phyloP scores from a whole-genome alignment of 345 rosid species.

The Hevea brasiliensis region DNA sequence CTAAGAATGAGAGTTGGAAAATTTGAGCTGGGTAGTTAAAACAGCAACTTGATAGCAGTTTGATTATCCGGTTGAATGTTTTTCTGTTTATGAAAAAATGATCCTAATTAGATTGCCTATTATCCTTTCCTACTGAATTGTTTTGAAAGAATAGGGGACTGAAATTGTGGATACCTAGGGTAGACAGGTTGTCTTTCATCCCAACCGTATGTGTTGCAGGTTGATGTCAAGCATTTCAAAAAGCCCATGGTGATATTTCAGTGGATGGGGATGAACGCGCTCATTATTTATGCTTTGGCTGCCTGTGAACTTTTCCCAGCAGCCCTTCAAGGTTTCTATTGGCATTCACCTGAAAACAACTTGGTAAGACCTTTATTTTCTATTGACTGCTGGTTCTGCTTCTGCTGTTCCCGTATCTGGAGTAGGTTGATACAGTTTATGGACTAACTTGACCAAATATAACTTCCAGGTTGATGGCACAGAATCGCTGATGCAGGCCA shows the following conservation, averaged over 20 bases:
- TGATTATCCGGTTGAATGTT: too few relatives aligned
- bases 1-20: too few relatives aligned
- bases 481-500: constrained; percentile 34
- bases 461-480: constrained; percentile 43
- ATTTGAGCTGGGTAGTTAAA: too few relatives aligned
- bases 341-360: constrained; percentile 56
- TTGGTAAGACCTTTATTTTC: constrained; percentile 32
- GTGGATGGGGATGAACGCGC: constrained; percentile 70
- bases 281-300: constrained; percentile 50
- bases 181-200: not conserved
- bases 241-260: constrained; percentile 40
- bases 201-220: constrained; percentile 40
- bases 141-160: not conserved
- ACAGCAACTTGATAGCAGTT: not conserved
- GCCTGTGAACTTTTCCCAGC: constrained; percentile 54
- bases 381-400: not conserved
- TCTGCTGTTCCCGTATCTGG: too few relatives aligned
- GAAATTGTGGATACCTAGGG: not conserved
- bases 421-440: not conserved
- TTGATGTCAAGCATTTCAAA: constrained; percentile 43
- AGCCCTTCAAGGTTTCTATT: constrained; percentile 55
- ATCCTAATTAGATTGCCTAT: not conserved
- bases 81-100: too few relatives aligned
- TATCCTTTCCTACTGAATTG: too few relatives aligned
- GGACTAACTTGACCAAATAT: constrained; percentile 12